A percentile compares a stretch with the other conserved stretches of the same genome.
Evolutionary conservation across 2,329 filamentous ascomycete genomes (phyloP).

Genomic region (Monilinia fructicola): DNA sequence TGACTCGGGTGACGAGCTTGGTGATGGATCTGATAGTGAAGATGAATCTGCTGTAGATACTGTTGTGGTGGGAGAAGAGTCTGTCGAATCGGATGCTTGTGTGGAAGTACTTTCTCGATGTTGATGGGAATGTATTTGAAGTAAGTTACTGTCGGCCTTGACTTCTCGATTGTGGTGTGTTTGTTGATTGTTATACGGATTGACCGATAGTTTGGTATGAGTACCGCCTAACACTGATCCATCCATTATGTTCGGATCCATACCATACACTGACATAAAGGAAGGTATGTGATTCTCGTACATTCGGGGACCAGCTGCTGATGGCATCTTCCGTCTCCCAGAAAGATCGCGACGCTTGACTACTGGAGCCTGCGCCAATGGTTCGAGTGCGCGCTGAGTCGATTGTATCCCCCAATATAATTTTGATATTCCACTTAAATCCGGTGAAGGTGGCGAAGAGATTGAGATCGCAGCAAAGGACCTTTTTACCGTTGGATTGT

Average conservation of each 20-base stretch:
- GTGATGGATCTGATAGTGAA: constrained; percentile 84
- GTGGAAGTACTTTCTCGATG: constrained; percentile 78
- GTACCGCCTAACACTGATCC: constrained; percentile 28
- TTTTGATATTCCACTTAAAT: constrained; percentile 26
- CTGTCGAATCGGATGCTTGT: constrained; percentile 77
- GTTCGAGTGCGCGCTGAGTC: constrained; percentile 7
- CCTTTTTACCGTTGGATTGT: constrained; percentile 37
- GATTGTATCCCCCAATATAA: constrained; percentile 16
- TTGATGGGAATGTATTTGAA: constrained; percentile 52
- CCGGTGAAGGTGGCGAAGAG: constrained; percentile 27
- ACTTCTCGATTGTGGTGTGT: constrained; percentile 24
- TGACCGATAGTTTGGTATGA: constrained; percentile 31
- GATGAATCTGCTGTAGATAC: constrained; percentile 91
- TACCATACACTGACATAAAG: constrained; percentile 73
- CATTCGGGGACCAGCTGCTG: constrained; percentile 58
- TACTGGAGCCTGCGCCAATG: constrained; percentile 28
- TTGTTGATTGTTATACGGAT: constrained; percentile 27
- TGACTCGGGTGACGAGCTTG: constrained; percentile 89
- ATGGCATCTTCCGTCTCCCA: constrained; percentile 53
- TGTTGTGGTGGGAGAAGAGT: constrained; percentile 93
- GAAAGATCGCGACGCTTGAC: constrained; percentile 25
- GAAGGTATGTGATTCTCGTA: constrained; percentile 72
- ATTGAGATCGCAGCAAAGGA: constrained; percentile 32
- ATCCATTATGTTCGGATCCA: constrained; percentile 47
- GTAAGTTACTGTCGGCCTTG: constrained; percentile 26